Evolutionary conservation across 139 green algal species (phyloP).

Genomic region (Picochlorum sp.): DNA sequence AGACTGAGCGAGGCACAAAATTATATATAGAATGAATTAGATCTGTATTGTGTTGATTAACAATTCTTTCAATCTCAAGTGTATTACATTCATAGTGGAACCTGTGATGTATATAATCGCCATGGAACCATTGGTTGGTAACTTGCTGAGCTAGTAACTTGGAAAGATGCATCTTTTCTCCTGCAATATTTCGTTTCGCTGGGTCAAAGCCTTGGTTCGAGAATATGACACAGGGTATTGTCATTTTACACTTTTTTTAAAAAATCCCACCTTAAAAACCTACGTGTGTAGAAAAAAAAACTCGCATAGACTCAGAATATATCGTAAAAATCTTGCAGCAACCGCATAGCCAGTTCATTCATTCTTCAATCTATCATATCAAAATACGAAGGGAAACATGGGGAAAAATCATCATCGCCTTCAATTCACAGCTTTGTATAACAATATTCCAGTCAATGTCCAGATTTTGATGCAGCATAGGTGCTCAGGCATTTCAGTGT

Average conservation of each 20-base stretch:
- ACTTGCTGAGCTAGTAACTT: too few species aligned
- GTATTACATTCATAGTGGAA: neutral
- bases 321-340: neutral
- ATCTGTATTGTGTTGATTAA: neutral
- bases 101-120: neutral
- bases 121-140: too few species aligned
- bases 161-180: too few species aligned
- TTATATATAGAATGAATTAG: neutral
- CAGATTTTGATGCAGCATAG: neutral
- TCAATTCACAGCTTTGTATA: neutral
- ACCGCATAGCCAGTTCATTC: neutral
- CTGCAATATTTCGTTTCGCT: too few species aligned
- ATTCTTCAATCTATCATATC: neutral
- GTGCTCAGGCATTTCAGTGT: constrained; percentile 4
- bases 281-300: too few species aligned
- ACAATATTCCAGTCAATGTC: neutral
- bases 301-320: too few species aligned
- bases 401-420: neutral
- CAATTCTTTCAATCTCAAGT: neutral
- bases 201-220: too few species aligned
- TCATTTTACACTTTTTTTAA: neutral
- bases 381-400: neutral
- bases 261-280: neutral
- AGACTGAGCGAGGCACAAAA: too few species aligned
- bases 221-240: neutral